phyloP scores from a whole-genome alignment of 2,329 filamentous ascomycete species.

The Fusarium tricinctum region DNA sequence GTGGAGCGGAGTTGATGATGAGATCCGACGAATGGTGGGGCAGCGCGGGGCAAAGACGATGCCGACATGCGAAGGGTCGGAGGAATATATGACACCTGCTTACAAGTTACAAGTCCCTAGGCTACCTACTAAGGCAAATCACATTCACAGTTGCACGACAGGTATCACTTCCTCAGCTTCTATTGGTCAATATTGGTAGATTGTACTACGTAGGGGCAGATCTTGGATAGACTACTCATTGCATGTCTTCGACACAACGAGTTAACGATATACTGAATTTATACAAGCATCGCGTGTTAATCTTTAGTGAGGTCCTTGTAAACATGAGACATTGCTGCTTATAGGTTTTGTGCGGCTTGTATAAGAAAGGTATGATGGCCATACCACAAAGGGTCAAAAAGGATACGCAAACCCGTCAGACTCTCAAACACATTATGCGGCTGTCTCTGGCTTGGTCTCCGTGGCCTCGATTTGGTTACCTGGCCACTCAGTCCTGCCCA shows the following conservation, averaged over 20 bases:
- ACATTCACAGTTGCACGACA: not conserved
- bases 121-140: not conserved
- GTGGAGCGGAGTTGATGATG: constrained; percentile 33
- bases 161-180: not conserved
- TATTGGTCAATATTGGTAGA: not conserved
- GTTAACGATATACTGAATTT: no score
- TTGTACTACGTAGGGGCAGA: not conserved
- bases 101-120: constrained; percentile 7
- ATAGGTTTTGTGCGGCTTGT: no score
- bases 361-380: no score
- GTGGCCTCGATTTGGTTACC: constrained; percentile 42
- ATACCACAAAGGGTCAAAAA: no score
- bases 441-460: constrained; percentile 21
- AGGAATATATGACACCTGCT: constrained; percentile 27
- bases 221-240: no score
- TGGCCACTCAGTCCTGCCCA: constrained; percentile 73
- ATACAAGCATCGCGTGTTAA: no score
- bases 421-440: not conserved
- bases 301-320: no score
- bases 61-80: constrained; percentile 34
- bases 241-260: no score
- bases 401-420: not conserved
- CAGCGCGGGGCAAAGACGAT: constrained; percentile 32
- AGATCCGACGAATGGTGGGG: constrained; percentile 36
- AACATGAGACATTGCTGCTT: no score